These are phyloP conservation scores for Suillus tomentosus DNA, from an alignment of 768 basidiomycete genomes.

Conservation along the genomic window DNA sequence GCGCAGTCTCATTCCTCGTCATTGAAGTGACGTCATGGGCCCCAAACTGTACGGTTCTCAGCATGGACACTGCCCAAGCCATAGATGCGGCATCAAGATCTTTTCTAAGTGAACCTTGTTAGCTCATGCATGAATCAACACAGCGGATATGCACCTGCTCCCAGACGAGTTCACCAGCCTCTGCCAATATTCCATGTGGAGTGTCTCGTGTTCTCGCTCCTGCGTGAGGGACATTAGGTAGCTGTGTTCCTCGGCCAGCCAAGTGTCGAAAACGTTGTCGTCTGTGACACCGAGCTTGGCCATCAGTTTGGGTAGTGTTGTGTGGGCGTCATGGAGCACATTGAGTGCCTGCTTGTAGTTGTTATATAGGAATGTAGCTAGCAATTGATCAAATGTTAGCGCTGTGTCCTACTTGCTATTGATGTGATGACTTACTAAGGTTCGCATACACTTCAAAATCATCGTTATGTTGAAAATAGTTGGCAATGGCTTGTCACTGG, in stretches of 20 bases:
- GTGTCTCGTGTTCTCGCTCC: conserved; percentile 15
- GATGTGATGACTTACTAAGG: too few species aligned
- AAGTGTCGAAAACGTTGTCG: conserved; percentile 4
- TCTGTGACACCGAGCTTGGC: conserved; percentile 12
- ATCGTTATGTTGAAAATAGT: too few species aligned
- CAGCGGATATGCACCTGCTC: conserved; percentile 14
- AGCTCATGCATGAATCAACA: neutral
- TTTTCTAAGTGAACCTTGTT: neutral
- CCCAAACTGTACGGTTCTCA: neutral
- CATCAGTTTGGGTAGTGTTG: conserved; percentile 6
- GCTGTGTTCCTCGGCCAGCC: conserved; percentile 14
- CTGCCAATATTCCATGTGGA: conserved; percentile 21
- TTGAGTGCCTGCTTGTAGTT: conserved; percentile 23
- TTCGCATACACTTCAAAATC: too few species aligned
- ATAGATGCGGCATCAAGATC: neutral
- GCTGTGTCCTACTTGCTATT: too few species aligned
- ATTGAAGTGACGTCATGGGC: neutral
- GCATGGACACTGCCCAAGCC: neutral
- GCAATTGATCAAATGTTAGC: too few species aligned
- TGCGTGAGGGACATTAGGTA: conserved; percentile 9
- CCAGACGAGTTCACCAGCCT: conserved; percentile 8
- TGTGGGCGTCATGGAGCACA: conserved; percentile 12
- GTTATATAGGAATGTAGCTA: too few species aligned
- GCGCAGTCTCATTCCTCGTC: neutral
- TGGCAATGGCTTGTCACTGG: too few species aligned